Conservation (phyloP, 768 basidiomycete species). For the Gymnopilus junonius region DNA sequence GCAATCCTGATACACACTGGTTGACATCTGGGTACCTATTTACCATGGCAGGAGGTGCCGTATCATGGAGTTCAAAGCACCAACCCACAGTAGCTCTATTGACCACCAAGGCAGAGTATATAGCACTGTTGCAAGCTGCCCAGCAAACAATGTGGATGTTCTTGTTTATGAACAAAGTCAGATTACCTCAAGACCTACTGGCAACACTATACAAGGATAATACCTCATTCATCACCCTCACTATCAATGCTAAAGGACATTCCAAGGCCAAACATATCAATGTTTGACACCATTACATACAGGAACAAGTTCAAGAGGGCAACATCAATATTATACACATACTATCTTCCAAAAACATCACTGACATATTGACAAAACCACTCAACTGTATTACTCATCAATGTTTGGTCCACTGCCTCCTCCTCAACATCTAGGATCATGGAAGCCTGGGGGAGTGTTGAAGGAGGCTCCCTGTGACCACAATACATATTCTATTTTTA, state of each 20-base stretch:
- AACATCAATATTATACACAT: constrained; percentile 23
- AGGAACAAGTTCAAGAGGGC: constrained; percentile 20
- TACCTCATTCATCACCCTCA: constrained; percentile 29
- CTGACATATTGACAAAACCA: constrained; percentile 45
- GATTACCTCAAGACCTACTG: constrained; percentile 4
- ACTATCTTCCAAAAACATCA: constrained; percentile 33
- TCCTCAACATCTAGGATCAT: neutral
- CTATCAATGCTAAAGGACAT: constrained; percentile 31
- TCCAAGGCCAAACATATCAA: constrained; percentile 35
- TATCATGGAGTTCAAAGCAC: constrained; percentile 37
- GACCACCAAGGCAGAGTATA: constrained; percentile 42
- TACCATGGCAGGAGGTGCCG: constrained; percentile 30
- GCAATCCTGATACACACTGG: constrained; percentile 22
- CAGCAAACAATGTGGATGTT: constrained; percentile 29
- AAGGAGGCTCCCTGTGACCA: neutral
- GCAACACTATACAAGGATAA: constrained; percentile 28
- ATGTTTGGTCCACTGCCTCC: neutral
- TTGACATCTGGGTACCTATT: constrained; percentile 39
- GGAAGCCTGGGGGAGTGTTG: neutral
- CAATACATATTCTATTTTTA: no score
- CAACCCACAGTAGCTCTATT: constrained; percentile 39
- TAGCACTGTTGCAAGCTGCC: constrained; percentile 27
- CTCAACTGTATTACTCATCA: constrained; percentile 18
- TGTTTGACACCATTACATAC: constrained; percentile 31
- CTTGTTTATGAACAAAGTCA: constrained; percentile 24